These are phyloP conservation scores for Pythium periplocum DNA, from an alignment of 352 stramenopile genomes.

Conservation along the genomic window DNA sequence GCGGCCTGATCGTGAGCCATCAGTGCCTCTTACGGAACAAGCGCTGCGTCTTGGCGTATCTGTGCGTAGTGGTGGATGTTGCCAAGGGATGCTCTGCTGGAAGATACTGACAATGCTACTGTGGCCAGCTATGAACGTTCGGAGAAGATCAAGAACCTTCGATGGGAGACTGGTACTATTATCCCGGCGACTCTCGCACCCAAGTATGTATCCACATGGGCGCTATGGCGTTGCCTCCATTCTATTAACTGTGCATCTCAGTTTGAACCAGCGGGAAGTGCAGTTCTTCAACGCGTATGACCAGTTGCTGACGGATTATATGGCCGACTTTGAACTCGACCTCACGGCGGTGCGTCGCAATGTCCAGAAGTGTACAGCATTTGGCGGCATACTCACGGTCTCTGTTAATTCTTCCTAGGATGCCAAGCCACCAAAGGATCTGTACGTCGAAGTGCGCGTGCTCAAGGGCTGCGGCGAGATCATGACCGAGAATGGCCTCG, in stretches of 20 bases:
- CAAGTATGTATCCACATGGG: conserved; percentile 34
- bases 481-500: conserved; percentile 86
- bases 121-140: conserved; percentile 50
- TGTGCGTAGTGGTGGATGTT: conserved; percentile 24
- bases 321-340: conserved; percentile 84
- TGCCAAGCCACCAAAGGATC: conserved; percentile 84
- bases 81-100: too few relatives aligned
- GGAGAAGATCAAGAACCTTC: conserved; percentile 86
- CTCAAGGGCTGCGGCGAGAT: conserved; percentile 87
- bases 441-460: conserved; percentile 89
- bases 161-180: conserved; percentile 88
- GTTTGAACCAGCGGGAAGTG: conserved; percentile 75
- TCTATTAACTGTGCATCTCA: conserved; percentile 11
- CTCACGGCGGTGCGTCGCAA: conserved; percentile 57
- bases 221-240: too few relatives aligned
- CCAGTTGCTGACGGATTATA: conserved; percentile 88
- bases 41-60: conserved; percentile 82
- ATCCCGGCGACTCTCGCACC: conserved; percentile 67
- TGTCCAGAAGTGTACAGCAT: neutral
- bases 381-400: too few relatives aligned
- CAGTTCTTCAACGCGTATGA: conserved; percentile 92
- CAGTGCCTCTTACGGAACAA: conserved; percentile 90
- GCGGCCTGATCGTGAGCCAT: conserved; percentile 83
- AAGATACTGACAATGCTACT: conserved; percentile 5
- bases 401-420: conserved; percentile 29